Evolutionary conservation across 257 asterid species (phyloP).

Genomic region (Salvia splendens): DNA sequence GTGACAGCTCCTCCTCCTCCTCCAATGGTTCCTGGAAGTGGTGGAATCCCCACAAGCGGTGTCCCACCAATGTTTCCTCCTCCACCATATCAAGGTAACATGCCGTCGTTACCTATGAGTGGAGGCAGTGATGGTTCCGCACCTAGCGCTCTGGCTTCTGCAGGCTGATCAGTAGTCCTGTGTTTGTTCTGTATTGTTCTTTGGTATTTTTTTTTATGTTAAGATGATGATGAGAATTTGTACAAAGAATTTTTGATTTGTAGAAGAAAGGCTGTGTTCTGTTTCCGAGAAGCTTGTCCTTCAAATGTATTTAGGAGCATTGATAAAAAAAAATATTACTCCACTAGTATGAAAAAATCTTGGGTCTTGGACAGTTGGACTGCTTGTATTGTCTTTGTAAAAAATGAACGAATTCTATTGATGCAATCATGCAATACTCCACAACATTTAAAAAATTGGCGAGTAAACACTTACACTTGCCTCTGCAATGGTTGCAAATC

Average conservation of each 20-base stretch:
- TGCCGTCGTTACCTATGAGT: slow-evolving; percentile 44
- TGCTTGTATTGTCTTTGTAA: slow-evolving; percentile 20
- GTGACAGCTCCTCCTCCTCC: slow-evolving; percentile 44
- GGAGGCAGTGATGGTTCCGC: slow-evolving; percentile 55
- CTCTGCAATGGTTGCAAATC: too few species aligned
- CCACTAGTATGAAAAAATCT: background rate
- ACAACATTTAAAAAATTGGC: too few species aligned
- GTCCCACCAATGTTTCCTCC: slow-evolving; percentile 58
- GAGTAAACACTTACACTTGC: too few species aligned
- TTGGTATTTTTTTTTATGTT: slow-evolving; percentile 22
- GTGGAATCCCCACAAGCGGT: slow-evolving; percentile 49
- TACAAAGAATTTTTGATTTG: slow-evolving; percentile 30
- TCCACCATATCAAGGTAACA: slow-evolving; percentile 59
- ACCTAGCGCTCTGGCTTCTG: slow-evolving; percentile 43
- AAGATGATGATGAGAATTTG: slow-evolving; percentile 26
- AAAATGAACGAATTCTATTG: background rate
- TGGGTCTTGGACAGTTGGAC: background rate
- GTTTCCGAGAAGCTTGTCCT: slow-evolving; percentile 21
- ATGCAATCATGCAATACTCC: too few species aligned
- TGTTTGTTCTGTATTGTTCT: slow-evolving; percentile 25
- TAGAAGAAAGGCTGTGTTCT: slow-evolving; percentile 17
- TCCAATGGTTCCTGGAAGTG: slow-evolving; percentile 60
- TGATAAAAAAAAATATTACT: background rate
- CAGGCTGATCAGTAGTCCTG: slow-evolving; percentile 45
- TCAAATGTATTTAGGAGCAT: slow-evolving; percentile 12